phyloP scores from a whole-genome alignment of 202 grass and related monocot genomes.

The Miscanthus sacchariflorus region DNA sequence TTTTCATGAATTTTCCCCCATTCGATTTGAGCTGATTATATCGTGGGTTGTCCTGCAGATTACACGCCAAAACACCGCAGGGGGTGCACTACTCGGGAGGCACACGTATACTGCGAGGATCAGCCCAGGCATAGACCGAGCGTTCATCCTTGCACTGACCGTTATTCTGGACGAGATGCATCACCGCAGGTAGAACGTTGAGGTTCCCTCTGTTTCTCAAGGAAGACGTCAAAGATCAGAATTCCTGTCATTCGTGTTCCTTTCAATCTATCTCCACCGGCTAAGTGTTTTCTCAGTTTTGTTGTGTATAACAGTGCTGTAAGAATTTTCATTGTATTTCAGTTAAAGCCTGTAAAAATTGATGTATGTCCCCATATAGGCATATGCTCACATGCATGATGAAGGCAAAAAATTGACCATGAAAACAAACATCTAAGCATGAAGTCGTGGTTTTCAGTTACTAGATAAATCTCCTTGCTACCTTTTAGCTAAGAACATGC shows the following conservation, averaged over 20 bases:
- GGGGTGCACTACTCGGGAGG: slow-evolving; percentile 17
- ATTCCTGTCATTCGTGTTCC: too few species aligned
- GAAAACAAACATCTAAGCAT: not conserved
- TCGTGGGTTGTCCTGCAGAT: slow-evolving; percentile 34
- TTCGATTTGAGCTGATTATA: not conserved
- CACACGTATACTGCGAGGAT: slow-evolving; percentile 34
- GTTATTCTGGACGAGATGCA: slow-evolving; percentile 63
- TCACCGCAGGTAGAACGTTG: not conserved
- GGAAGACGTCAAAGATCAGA: too few species aligned
- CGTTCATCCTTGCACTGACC: slow-evolving; percentile 51
- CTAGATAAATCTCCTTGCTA: not conserved
- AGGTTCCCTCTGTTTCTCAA: not conserved
- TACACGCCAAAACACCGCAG: slow-evolving; percentile 41
- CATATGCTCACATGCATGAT: not conserved
- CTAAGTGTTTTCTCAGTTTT: not conserved
- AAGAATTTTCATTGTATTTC: not conserved
- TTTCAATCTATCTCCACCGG: not conserved
- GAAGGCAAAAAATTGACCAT: not conserved
- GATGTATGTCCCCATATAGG: not conserved
- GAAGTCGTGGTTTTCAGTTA: not conserved
- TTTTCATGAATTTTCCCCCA: not conserved
- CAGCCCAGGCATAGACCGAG: slow-evolving; percentile 44
- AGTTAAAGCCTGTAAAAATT: not conserved
- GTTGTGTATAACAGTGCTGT: not conserved
- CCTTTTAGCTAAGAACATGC: not conserved